Evolutionary conservation across 1,139 yeast genomes (phyloP).

Genomic region (Pichia sp.): DNA sequence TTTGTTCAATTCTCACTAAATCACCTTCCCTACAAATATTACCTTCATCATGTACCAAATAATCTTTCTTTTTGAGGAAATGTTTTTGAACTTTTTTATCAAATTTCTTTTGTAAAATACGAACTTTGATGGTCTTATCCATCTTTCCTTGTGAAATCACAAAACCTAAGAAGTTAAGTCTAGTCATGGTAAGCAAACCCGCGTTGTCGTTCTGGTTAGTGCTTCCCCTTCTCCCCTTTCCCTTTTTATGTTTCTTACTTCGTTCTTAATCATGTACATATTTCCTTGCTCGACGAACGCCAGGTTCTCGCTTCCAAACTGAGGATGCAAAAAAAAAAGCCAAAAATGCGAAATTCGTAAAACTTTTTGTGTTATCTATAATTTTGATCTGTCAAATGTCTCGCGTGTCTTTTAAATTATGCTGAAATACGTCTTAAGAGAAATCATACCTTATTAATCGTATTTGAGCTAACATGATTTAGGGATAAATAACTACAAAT

Average conservation of each 20-base stretch:
- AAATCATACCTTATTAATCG: too few relatives aligned
- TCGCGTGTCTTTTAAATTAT: too few relatives aligned
- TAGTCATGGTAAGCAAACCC: slow-evolving; percentile 77
- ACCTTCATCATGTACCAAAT: slow-evolving; percentile 89
- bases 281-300: too few relatives aligned
- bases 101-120: slow-evolving; percentile 68
- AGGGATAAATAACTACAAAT: too few relatives aligned
- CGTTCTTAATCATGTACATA: neutral
- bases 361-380: too few relatives aligned
- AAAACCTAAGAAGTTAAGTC: slow-evolving; percentile 85
- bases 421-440: too few relatives aligned
- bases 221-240: neutral
- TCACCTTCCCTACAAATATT: slow-evolving; percentile 92
- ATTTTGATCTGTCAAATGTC: too few relatives aligned
- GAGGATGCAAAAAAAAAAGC: too few relatives aligned
- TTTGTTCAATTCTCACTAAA: slow-evolving; percentile 85
- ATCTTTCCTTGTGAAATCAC: slow-evolving; percentile 94
- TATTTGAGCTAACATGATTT: too few relatives aligned
- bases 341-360: too few relatives aligned
- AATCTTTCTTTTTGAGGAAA: slow-evolving; percentile 72
- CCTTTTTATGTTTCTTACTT: neutral
- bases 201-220: too few relatives aligned
- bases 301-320: too few relatives aligned
- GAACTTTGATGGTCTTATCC: slow-evolving; percentile 91
- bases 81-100: slow-evolving; percentile 71